Evolutionary conservation across 1,284 basidiomycete genomes (phyloP), one percentile per base, ranked within the genome.

Genomic region (Ustilago vetiveriae): DNA sequence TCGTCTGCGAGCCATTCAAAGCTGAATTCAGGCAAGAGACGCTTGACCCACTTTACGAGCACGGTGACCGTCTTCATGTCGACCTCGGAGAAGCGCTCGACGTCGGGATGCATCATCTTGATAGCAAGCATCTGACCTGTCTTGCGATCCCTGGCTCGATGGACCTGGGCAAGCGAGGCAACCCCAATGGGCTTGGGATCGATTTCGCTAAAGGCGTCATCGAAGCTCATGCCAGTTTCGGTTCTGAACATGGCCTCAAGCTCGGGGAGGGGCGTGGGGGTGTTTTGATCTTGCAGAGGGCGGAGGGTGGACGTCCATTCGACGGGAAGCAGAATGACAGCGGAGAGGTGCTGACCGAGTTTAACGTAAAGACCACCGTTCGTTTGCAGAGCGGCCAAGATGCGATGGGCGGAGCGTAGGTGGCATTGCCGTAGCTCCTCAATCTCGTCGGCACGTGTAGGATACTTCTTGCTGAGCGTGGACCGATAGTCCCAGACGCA

Each of bases 311-410:
- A 88, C 89, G 79, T 82, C 82, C 82, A 84, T 83, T 97, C 94
- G 35, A 86, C 85, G 1, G 96, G 95, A 21, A 98, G 86, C 11
- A 91, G 86, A 42, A 87, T 85, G 2, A 87, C 83, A 0, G 85
- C 84, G 7, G 85, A 85, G 79, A 98, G 88, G 52, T 83, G 81
- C 59, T 82, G 80, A 33, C 83, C 82, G 62, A 94, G 83, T 81
- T 96, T 96, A 82, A 96, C 94, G 82, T 93, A 96, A 33, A 95
- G 88, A 14, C 92, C 92, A 85, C 95, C 95, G 78, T 98, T 97
- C 24, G 71, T 60, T 53, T 80, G 80, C 27, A 82, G 52, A 14
- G 80, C 79, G 14, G 22, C 58, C 6, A 82, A 60, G 22, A 82
- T 49, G 17, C 80, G 69, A 37, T 81, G 70, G 14, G 80, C 79